These are phyloP conservation scores for Coemansia sp. DNA, from an alignment of 192 early-diverging fungal species.

Conservation along the genomic window DNA sequence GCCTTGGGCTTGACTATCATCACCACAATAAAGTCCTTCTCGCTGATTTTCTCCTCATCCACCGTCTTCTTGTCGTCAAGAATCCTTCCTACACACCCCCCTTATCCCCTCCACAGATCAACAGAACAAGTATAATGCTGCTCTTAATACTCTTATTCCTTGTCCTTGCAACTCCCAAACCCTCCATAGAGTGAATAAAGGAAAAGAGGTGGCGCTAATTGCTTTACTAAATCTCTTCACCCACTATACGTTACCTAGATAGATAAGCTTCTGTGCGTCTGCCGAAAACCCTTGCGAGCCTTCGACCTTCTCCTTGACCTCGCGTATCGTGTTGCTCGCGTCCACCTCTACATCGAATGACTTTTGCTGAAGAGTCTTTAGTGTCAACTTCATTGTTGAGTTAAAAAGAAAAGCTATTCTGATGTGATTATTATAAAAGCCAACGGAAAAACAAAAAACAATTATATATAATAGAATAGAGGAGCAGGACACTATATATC, in stretches of 20 bases:
- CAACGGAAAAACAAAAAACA: too few relatives aligned
- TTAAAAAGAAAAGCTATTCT: too few relatives aligned
- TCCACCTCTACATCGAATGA: constrained; percentile 79
- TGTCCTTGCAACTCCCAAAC: too few relatives aligned
- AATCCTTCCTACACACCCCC: constrained; percentile 70
- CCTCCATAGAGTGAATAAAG: too few relatives aligned
- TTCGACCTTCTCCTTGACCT: constrained; percentile 80
- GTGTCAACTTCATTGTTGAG: constrained; percentile 66
- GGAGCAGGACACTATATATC: too few relatives aligned
- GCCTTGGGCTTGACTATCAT: constrained; percentile 82
- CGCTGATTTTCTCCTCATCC: constrained; percentile 71
- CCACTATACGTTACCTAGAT: constrained; percentile 53
- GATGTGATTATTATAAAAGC: too few relatives aligned
- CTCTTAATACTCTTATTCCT: neutral
- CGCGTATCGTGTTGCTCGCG: constrained; percentile 62
- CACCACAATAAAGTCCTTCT: constrained; percentile 93
- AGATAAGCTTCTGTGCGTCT: constrained; percentile 82
- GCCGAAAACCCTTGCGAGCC: constrained; percentile 69
- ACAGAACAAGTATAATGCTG: neutral
- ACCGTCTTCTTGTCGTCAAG: constrained; percentile 76
- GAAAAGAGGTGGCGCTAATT: neutral
- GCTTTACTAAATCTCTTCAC: constrained; percentile 39
- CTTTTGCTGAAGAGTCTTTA: constrained; percentile 93
- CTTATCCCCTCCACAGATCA: too few relatives aligned
- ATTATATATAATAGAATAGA: too few relatives aligned